A percentile compares a stretch with the other conserved stretches of the same genome.
Conservation (phyloP, 768 basidiomycete species). For the Chalciporus chontae region DNA sequence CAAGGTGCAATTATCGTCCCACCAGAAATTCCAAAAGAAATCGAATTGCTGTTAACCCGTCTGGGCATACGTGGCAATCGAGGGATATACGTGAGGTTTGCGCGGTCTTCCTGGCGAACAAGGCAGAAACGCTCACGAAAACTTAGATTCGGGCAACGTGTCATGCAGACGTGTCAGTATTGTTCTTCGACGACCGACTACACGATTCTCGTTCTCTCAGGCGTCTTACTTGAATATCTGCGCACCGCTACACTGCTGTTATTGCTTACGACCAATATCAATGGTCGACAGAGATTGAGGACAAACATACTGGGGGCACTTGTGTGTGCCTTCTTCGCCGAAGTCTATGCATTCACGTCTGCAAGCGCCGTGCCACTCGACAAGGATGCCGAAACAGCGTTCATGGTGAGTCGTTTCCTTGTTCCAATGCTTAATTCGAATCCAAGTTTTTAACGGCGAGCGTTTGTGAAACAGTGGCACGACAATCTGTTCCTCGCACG, state of each 20-base stretch:
- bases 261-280: conserved; percentile 39
- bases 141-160: conserved; percentile 63
- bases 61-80: conserved; percentile 58
- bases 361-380: conserved; percentile 45
- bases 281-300: conserved; percentile 42
- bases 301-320: conserved; percentile 47
- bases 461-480: conserved; percentile 53
- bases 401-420: conserved; percentile 35
- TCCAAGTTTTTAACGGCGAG: neutral
- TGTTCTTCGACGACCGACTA: conserved; percentile 62
- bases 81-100: conserved; percentile 56
- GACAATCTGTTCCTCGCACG: conserved; percentile 54
- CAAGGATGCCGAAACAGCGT: conserved; percentile 33
- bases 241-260: conserved; percentile 49
- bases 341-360: conserved; percentile 52
- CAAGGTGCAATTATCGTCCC: conserved; percentile 7
- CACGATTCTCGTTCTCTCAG: conserved; percentile 53
- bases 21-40: conserved; percentile 39
- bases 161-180: conserved; percentile 60
- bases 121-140: neutral
- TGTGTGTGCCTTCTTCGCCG: conserved; percentile 46
- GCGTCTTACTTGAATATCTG: conserved; percentile 55
- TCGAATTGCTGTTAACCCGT: conserved; percentile 52
- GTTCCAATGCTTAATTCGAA: neutral
- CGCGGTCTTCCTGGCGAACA: neutral